Base-by-base conservation (phyloP, 1,139 yeast species). In the Ogataea hybrid region DNA sequence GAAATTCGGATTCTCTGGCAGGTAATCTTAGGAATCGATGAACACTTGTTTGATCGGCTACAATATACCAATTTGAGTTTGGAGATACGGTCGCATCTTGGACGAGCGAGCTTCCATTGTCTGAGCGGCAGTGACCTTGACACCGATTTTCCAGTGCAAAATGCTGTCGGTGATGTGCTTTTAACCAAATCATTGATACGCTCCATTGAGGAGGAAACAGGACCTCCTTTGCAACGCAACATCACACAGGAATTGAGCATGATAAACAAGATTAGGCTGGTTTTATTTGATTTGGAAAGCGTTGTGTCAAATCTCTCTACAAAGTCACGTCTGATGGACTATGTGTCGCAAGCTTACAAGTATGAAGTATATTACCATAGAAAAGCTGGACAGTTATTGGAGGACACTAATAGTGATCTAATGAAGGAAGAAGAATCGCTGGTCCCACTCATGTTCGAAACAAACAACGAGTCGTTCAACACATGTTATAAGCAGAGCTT, bases 1-100 rank as follows among this genome's bases (percentile, higher is more conserved):
- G 40, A 42, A 11, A 43, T 54, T 16, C 46, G 46, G 34, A 35
- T 44, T 2, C 39, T 48, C 23, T 57, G 60, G 61, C 59, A 54
- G 32, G 29, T 46, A 9, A 32, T 57, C 9, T 35, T 57, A 9
- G 58, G 59, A 2, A 53, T 55, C 6, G 49, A 52, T 16, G 55
- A 48, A 22, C 41, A 41, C 18, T 6, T 22, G 12, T 53, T 51
- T 32, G 42, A 44, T 38, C 49, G 2, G 41, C 44, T 10, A 33
- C 20, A 43, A n/a, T 53, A 52, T 28, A 42, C 42, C 11, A 43
- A 53, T 16, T 14, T 55, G 16, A 50, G 48, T 10, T 28, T 57
- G 5, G 39, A 34, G 17, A 37, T 52, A 16, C 28, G 37, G 3
- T 41, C 52, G 8, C 42, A 25, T 11, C 23, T 33, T 22, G 43